These are phyloP conservation scores for Tolypocladium amazonense DNA, from an alignment of 2,329 filamentous ascomycete species.

Conservation along the genomic window DNA sequence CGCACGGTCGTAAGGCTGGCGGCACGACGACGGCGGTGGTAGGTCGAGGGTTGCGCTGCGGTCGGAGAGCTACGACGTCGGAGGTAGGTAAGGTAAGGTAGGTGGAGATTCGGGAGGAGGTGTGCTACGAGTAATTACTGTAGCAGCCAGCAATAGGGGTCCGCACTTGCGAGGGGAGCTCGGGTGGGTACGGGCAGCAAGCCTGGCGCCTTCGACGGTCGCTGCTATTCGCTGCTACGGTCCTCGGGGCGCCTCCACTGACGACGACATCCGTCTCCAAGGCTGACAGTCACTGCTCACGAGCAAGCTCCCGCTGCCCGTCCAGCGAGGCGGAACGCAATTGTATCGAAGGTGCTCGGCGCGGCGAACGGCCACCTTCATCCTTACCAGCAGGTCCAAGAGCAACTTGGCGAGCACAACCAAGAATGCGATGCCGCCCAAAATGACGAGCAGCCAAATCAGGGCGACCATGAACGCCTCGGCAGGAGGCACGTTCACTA, in stretches of 20 bases:
- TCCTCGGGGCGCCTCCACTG: not conserved
- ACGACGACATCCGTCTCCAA: not conserved
- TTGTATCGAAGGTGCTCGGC: not conserved
- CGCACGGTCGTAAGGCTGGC: not conserved
- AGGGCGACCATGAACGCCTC: conserved; percentile 64
- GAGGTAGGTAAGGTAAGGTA: too few relatives aligned
- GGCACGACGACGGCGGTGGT: not conserved
- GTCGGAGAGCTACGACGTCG: not conserved
- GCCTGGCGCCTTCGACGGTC: not conserved
- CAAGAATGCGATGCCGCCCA: conserved; percentile 39
- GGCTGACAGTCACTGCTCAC: not conserved
- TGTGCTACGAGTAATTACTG: not conserved
- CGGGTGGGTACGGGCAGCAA: not conserved
- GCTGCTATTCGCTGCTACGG: not conserved
- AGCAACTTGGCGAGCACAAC: conserved; percentile 41
- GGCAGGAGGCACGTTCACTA: conserved; percentile 51
- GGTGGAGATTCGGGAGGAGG: not conserved
- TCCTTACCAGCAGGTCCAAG: conserved; percentile 43
- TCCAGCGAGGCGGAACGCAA: not conserved
- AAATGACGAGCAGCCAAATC: conserved; percentile 59
- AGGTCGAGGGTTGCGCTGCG: not conserved
- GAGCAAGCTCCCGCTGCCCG: not conserved
- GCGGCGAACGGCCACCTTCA: conserved; percentile 25
- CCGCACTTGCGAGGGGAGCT: not conserved
- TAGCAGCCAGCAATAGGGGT: not conserved